Conservation (phyloP, 768 basidiomycete genomes). For the Russula earlei region DNA sequence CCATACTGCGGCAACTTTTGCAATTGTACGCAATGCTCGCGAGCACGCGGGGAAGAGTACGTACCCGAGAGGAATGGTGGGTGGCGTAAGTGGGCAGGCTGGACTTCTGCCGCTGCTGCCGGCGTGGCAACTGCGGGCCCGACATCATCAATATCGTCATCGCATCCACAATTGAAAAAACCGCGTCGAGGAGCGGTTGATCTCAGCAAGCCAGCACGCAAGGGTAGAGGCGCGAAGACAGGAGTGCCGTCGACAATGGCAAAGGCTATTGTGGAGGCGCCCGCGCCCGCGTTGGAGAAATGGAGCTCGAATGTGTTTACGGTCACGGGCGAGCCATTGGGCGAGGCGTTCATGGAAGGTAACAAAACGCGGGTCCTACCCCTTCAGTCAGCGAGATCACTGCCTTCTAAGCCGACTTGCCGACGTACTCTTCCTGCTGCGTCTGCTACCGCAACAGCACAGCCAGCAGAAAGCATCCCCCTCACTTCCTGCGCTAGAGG, state of each 20-base stretch:
- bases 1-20: slow-evolving; percentile 38
- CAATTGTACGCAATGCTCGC: slow-evolving; percentile 39
- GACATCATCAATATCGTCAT: neutral
- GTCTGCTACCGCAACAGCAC: neutral
- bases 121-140: neutral
- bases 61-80: slow-evolving; percentile 27
- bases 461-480: too few relatives aligned
- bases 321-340: too few relatives aligned
- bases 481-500: neutral
- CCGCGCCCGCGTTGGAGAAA: too few relatives aligned
- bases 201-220: neutral
- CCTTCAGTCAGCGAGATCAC: too few relatives aligned
- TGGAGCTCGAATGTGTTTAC: too few relatives aligned
- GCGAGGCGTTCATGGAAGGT: neutral
- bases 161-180: neutral
- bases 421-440: neutral
- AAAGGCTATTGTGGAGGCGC: too few relatives aligned
- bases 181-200: neutral
- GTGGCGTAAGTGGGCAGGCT: slow-evolving; percentile 3
- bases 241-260: neutral
- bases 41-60: slow-evolving; percentile 39
- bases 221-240: neutral
- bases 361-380: neutral
- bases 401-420: neutral
- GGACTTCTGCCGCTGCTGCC: neutral